Percentiles rank a stretch among this genome's conserved stretches.
Conservation (phyloP, 1,284 basidiomycete genomes). For the Apiotrichum akiyoshidainum region DNA sequence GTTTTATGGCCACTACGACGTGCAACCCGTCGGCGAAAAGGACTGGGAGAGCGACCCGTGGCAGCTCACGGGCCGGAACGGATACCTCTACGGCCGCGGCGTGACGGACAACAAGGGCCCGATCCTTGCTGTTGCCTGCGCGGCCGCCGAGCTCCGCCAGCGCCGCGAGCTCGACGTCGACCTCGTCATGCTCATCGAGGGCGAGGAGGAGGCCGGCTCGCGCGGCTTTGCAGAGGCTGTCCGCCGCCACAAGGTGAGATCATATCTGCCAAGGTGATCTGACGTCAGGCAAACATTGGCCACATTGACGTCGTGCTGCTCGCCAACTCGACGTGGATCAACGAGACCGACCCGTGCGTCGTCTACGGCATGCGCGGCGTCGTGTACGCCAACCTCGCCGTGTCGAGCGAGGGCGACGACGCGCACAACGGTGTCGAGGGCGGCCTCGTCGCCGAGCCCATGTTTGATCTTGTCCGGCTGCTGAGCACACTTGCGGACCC, state of each 20-base stretch:
- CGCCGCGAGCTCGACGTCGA: constrained; percentile 75
- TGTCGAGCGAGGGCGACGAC: constrained; percentile 57
- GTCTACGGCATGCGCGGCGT: constrained; percentile 94
- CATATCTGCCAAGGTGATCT: not conserved
- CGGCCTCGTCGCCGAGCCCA: constrained; percentile 79
- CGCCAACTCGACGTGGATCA: constrained; percentile 92
- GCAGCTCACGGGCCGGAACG: constrained; percentile 75
- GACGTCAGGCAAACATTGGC: constrained; percentile 66
- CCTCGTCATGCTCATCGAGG: constrained; percentile 86
- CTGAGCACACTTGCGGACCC: constrained; percentile 68
- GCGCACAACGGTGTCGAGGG: constrained; percentile 73
- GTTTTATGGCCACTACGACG: constrained; percentile 92
- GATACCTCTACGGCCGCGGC: constrained; percentile 87
- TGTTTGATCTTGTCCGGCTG: constrained; percentile 87
- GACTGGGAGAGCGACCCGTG: constrained; percentile 88
- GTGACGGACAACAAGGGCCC: constrained; percentile 92
- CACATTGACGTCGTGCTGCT: constrained; percentile 80
- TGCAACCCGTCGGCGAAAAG: constrained; percentile 69
- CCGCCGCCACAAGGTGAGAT: constrained; percentile 64
- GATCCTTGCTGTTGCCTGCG: constrained; percentile 84
- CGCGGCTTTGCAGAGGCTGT: constrained; percentile 77
- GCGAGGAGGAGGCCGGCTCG: constrained; percentile 93
- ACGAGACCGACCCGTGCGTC: constrained; percentile 88
- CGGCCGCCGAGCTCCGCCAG: constrained; percentile 74
- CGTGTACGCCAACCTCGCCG: constrained; percentile 58